Conservation (phyloP, 2,329 filamentous ascomycete species). For the Colletotrichum abscissum region DNA sequence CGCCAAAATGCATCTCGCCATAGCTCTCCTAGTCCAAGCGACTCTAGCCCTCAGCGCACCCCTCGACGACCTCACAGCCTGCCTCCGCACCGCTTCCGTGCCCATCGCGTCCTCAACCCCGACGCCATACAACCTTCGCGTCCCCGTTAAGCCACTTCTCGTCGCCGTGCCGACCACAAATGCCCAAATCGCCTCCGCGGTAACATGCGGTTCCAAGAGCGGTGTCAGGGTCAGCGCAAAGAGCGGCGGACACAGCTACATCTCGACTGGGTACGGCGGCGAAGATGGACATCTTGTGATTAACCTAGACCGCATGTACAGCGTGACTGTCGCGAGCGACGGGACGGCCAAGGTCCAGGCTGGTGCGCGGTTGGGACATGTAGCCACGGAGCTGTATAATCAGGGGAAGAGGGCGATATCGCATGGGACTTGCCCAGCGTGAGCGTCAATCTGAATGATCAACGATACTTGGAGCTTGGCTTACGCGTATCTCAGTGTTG, state of each 20-base stretch:
- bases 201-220: slow-evolving; percentile 54
- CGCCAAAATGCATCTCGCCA: neutral
- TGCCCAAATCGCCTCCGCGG: slow-evolving; percentile 57
- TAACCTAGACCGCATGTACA: slow-evolving; percentile 58
- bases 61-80: slow-evolving; percentile 23
- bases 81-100: slow-evolving; percentile 40
- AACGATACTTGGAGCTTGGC: neutral
- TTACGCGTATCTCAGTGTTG: slow-evolving; percentile 43
- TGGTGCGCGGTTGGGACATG: slow-evolving; percentile 61
- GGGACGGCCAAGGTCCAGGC: slow-evolving; percentile 56
- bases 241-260: slow-evolving; percentile 64
- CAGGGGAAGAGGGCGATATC: slow-evolving; percentile 54
- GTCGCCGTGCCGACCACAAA: slow-evolving; percentile 53
- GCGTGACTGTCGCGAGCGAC: slow-evolving; percentile 52
- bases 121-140: slow-evolving; percentile 45
- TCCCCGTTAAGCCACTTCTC: slow-evolving; percentile 54
- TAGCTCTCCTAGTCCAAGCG: neutral
- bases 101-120: slow-evolving; percentile 34
- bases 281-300: slow-evolving; percentile 60
- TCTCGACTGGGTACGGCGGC: slow-evolving; percentile 58
- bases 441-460: slow-evolving; percentile 31
- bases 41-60: neutral
- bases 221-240: slow-evolving; percentile 60
- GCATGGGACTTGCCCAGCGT: slow-evolving; percentile 65
- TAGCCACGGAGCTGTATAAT: slow-evolving; percentile 52